Base-by-base conservation (phyloP, 192 early-diverging fungal species). In the Chytriomyces sp. region DNA sequence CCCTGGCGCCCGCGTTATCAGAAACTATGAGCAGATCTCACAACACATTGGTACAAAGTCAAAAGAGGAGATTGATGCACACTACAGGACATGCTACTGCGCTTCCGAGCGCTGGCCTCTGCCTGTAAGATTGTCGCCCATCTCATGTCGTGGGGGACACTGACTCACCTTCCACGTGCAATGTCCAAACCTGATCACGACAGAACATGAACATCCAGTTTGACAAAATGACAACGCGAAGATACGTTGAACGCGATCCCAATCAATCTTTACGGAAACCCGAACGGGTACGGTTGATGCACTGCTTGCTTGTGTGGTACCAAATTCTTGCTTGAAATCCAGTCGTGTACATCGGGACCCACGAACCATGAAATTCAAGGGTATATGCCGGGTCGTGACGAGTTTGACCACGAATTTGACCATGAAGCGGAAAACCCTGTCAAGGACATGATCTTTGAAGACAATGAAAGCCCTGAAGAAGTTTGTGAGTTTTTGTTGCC, bases 361-460 rank as follows among this genome's bases (percentile, higher is more conserved):
- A 88, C 91, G 41, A 94, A 93, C 79, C 98, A 99, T 64, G 98
- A 99, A 78, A 94, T 99, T 72, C 85, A 88, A 34, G 98, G 98
- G 4, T 99, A 92, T 70, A 99, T 99, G 98, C 98, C 98, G 19
- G 91, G 91, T 14, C 92, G 98, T 25, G 76, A 88, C 28, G 98
- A 99, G 80, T 99, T 98, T 79, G 98, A 99, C 61, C 86, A 85
- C n/a, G 98, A 99, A 78, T 87, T 88, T 68, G 96, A 98, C 56
- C 96, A 98, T 65, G 95, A 96, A 39, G 95, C 96, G 3, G 98
- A 99, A 82, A 86, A 91, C 52, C 74, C 82, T 10, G 89, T 99
- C 59, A 99, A 98, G 72, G 96, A 99, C 67, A 91, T 99, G 87
- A 81, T 89, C 44, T 93, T 99, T 76, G 86, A 85, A 56, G 95